These are phyloP conservation scores for Gigaspora rosea DNA, from an alignment of 192 early-diverging fungal genomes.

Conservation along the genomic window DNA sequence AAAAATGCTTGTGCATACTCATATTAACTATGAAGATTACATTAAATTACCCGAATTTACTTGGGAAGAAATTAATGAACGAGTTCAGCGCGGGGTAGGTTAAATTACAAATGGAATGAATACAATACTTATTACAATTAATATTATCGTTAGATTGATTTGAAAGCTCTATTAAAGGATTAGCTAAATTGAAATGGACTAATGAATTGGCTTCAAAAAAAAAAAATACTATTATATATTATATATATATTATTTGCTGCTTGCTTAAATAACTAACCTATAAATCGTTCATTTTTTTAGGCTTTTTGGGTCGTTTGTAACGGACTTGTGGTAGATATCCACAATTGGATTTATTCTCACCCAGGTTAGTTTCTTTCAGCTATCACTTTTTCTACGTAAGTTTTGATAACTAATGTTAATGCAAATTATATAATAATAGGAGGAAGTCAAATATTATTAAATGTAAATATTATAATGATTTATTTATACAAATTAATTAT, in stretches of 20 bases:
- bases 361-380: not conserved
- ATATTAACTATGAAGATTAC: not conserved
- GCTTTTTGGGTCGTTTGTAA: conserved; percentile 28
- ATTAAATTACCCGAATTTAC: conserved; percentile 1
- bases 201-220: too few relatives aligned
- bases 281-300: not conserved
- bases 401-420: too few relatives aligned
- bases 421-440: too few relatives aligned
- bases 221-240: not conserved
- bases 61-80: conserved; percentile 24
- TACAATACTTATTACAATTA: not conserved
- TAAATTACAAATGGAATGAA: not conserved
- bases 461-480: too few relatives aligned
- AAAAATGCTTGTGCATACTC: not conserved
- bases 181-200: too few relatives aligned
- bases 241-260: too few relatives aligned
- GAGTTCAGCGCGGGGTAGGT: conserved; percentile 29
- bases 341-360: conserved; percentile 16
- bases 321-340: conserved; percentile 23
- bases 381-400: too few relatives aligned
- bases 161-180: too few relatives aligned
- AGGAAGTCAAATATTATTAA: too few relatives aligned
- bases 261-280: not conserved
- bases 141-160: too few relatives aligned
- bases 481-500: too few relatives aligned